Evolutionary conservation across 805 yeast genomes (phyloP).

Genomic region (Saccharomycopsis schoenii): DNA sequence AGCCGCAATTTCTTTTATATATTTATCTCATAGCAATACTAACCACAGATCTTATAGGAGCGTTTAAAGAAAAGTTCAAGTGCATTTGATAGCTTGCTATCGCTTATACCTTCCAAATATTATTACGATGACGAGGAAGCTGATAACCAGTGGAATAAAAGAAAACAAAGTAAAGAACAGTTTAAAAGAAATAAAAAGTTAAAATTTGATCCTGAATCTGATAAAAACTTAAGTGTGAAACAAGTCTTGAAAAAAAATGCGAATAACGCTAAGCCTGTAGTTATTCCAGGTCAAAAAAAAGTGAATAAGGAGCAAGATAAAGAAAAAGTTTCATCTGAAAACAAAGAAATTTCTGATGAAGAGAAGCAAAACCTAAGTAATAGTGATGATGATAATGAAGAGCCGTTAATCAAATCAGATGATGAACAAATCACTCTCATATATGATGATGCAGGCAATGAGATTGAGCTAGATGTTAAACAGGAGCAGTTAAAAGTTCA

Average conservation of each 20-base stretch:
- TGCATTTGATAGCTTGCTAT: constrained; percentile 81
- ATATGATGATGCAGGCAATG: constrained; percentile 69
- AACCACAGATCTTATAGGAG: constrained; percentile 34
- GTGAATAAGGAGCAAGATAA: constrained; percentile 14
- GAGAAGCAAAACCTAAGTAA: constrained; percentile 18
- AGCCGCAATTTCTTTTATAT: too few relatives aligned
- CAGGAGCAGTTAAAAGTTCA: constrained; percentile 14
- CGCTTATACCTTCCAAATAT: constrained; percentile 88
- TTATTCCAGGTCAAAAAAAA: constrained; percentile 28
- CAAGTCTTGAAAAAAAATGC: constrained; percentile 50
- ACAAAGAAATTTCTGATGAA: constrained; percentile 20
- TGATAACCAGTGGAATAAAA: constrained; percentile 82
- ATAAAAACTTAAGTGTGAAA: constrained; percentile 36
- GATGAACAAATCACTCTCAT: constrained; percentile 32
- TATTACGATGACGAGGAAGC: constrained; percentile 80
- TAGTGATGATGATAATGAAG: constrained; percentile 24
- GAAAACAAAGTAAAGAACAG: constrained; percentile 63
- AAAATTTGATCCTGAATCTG: constrained; percentile 64
- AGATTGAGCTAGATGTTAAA: constrained; percentile 22
- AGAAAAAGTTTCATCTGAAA: constrained; percentile 21
- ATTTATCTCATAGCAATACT: background rate
- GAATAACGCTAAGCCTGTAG: constrained; percentile 38
- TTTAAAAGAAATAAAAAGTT: constrained; percentile 48
- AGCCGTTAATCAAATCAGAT: constrained; percentile 17
- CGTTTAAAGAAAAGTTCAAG: constrained; percentile 68